phyloP scores from a whole-genome alignment of 108 stramenopile genomes.

The Discostella pseudostelligera region DNA sequence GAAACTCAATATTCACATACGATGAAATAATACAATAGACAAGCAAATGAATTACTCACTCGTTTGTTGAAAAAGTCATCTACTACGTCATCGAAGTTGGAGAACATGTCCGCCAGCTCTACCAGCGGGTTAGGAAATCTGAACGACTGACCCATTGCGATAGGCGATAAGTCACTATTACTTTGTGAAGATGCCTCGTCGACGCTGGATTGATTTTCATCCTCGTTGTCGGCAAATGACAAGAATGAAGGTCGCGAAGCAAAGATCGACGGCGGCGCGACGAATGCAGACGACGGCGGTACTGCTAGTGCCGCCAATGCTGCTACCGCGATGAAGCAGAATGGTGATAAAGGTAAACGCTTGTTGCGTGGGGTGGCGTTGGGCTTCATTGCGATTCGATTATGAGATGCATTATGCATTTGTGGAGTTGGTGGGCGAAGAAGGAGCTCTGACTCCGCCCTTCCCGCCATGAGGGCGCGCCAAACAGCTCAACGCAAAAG shows the following conservation, averaged over 20 bases:
- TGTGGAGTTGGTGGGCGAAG: too few relatives aligned
- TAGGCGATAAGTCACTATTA: not conserved
- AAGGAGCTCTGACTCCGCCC: too few relatives aligned
- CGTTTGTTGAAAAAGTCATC: conserved; percentile 86
- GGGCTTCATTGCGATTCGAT: too few relatives aligned
- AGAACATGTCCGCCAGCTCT: conserved; percentile 40
- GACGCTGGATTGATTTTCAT: conserved; percentile 10
- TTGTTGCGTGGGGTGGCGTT: too few relatives aligned
- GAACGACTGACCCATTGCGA: conserved; percentile 6
- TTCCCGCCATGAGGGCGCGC: too few relatives aligned
- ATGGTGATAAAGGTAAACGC: not conserved
- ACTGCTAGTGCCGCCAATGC: not conserved
- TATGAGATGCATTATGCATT: too few relatives aligned
- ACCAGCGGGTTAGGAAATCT: conserved; percentile 30
- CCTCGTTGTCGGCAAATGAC: not conserved
- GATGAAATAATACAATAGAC: not conserved
- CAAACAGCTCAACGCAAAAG: too few relatives aligned
- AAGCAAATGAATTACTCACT: conserved; percentile 40
- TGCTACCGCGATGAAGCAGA: conserved; percentile 1
- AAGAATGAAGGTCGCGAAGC: not conserved
- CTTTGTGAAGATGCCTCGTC: conserved; percentile 6
- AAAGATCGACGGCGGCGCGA: not conserved
- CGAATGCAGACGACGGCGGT: not conserved
- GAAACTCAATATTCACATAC: too few relatives aligned
- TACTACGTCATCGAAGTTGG: conserved; percentile 67